A percentile compares a stretch with the other conserved stretches of the same genome.
These are phyloP conservation scores for Verbena officinalis DNA, from an alignment of 257 asterid species.

Conservation along the genomic window DNA sequence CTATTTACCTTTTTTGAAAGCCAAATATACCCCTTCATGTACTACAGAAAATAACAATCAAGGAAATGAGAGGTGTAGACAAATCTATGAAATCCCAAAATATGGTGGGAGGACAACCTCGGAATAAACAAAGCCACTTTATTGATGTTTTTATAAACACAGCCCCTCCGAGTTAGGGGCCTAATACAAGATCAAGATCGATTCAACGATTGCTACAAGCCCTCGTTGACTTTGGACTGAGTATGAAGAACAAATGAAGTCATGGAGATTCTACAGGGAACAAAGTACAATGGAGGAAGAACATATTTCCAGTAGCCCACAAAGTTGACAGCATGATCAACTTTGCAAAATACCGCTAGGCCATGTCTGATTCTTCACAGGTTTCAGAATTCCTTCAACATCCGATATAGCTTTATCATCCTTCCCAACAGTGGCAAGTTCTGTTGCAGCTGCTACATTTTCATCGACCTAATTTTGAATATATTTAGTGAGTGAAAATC, in stretches of 20 bases:
- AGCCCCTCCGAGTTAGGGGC: not conserved
- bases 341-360: constrained; percentile 79
- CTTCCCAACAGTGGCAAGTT: constrained; percentile 54
- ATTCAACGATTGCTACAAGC: not conserved
- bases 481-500: constrained; percentile 2
- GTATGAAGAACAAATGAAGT: not conserved
- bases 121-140: not conserved
- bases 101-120: not conserved
- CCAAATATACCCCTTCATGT: no score
- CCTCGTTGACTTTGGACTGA: not conserved
- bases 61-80: no score
- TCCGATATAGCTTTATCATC: constrained; percentile 62
- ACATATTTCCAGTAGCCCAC: not conserved
- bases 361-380: constrained; percentile 94
- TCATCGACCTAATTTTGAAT: constrained; percentile 63
- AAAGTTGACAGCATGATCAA: constrained; percentile 26
- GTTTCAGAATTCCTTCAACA: constrained; percentile 64
- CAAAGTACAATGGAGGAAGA: not conserved
- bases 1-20: no score
- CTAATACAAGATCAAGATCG: not conserved
- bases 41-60: no score
- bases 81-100: not conserved
- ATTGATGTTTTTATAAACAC: not conserved
- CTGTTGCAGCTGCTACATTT: constrained; percentile 79
- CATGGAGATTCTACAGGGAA: not conserved